A percentile compares a stretch with the other conserved stretches of the same genome.
Evolutionary conservation across 176 grass and related monocot species (phyloP).

Genomic region (Poa pratensis): DNA sequence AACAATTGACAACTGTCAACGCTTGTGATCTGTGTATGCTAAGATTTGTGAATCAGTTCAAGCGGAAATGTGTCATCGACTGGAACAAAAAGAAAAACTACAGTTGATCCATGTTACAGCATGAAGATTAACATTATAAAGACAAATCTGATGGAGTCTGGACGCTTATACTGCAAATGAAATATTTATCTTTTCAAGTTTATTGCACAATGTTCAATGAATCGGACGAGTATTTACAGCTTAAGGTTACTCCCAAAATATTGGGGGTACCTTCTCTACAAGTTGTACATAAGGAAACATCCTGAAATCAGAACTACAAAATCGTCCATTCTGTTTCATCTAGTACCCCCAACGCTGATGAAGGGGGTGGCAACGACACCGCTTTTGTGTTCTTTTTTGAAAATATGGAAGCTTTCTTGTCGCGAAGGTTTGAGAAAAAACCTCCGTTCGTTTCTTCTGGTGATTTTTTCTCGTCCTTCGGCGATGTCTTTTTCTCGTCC

Average conservation of each 20-base stretch:
- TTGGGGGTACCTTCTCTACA: constrained; percentile 36
- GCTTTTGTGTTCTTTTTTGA: constrained; percentile 60
- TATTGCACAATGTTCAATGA: constrained; percentile 44
- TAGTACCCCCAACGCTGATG: constrained; percentile 34
- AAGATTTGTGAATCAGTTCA: not conserved
- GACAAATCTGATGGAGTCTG: not conserved
- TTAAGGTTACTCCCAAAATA: constrained; percentile 30
- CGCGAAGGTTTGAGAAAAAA: constrained; percentile 60
- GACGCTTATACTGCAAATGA: not conserved
- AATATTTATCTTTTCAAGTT: constrained; percentile 15
- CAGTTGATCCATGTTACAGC: not conserved
- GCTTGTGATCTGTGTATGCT: not conserved
- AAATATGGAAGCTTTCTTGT: constrained; percentile 64
- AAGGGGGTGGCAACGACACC: not conserved
- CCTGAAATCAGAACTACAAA: constrained; percentile 49
- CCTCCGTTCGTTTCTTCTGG: constrained; percentile 47
- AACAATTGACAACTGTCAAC: too few species aligned
- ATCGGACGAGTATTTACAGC: constrained; percentile 56
- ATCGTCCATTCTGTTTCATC: constrained; percentile 70
- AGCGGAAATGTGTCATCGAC: not conserved
- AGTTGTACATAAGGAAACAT: constrained; percentile 39
- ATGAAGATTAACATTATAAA: not conserved
- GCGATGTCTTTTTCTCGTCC: constrained; percentile 53
- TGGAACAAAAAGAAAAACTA: not conserved
- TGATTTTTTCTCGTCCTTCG: constrained; percentile 52